A percentile compares a stretch with the other conserved stretches of the same genome.
Conservation (phyloP, 192 early-diverging fungal genomes). For the Diversispora eburnea region DNA sequence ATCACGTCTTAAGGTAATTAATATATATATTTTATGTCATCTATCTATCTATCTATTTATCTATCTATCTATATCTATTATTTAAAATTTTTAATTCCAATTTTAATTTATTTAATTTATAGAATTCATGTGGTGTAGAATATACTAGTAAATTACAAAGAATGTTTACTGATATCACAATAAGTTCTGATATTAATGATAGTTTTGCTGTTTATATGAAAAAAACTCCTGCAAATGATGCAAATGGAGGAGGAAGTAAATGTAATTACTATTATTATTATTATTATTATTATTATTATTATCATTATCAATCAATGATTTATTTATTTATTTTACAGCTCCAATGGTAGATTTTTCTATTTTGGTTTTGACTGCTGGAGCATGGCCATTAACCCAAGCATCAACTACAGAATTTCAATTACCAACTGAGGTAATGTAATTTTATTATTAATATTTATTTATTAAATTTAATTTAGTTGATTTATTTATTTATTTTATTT, state of each 20-base stretch:
- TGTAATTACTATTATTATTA: neutral
- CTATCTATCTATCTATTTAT: neutral
- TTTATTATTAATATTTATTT: neutral
- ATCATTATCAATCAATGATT: neutral
- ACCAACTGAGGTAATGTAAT: constrained; percentile 70
- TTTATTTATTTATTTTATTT: neutral
- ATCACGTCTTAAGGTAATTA: constrained; percentile 63
- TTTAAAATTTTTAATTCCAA: neutral
- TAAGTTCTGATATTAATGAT: constrained; percentile 65
- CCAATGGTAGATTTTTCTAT: constrained; percentile 64
- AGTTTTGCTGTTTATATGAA: constrained; percentile 49
- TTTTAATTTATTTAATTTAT: neutral
- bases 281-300: neutral
- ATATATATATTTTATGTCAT: neutral
- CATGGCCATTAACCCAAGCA: constrained; percentile 74
- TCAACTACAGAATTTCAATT: constrained; percentile 71
- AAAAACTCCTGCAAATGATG: constrained; percentile 40
- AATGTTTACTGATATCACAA: constrained; percentile 84
- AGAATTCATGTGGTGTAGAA: constrained; percentile 78
- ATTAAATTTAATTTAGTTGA: neutral
- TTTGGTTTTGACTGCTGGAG: constrained; percentile 73
- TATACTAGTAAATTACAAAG: constrained; percentile 81
- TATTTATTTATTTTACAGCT: neutral
- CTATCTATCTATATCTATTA: neutral
- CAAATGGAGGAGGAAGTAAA: neutral